Base-by-base conservation (phyloP, 2,329 filamentous ascomycete species). In the Daldinia eschscholtzii region DNA sequence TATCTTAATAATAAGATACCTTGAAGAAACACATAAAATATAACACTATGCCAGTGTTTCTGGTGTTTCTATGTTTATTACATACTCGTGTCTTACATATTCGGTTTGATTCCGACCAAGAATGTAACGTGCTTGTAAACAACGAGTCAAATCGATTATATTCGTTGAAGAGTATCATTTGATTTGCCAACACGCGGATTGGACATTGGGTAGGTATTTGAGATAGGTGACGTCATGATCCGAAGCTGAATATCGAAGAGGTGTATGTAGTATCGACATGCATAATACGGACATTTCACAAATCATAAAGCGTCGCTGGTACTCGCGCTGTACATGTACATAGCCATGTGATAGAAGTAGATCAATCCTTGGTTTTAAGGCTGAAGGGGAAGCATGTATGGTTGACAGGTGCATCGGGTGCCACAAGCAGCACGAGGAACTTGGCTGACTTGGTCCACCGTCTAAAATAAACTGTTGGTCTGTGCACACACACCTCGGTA, bases 391-490 rank as follows among this genome's bases (percentile, higher is more conserved):
- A 23, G 35, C 41, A 41, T 37, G 30, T 39, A 63, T 30, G 56
- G 57, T 65, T 57, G 61, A 58, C 61, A 61, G 48, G 61, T 58
- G 35, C 68, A 60, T 68, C 68, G 56, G 62, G 68, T 68, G 23
- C 65, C 68, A 68, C 68, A 58, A 50, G 26, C 46, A 28, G 46
- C 46, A 52, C 46, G 46, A 52, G 57, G 68, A 61, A 70, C 61
- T 9, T 9, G 6, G 33, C 33, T 9, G 33, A 35, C 33, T 35
- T 7, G 65, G 41, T 58, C 50, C 53, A n/a, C 50, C 37, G 57
- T 60, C 46, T 50, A 57, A 67, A 65, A 65, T 58, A 62, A 53
- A 56, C n/a, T 4, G n/a, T 55, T 68, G 68, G 65, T 48, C 61
- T 18, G 65, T 68, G 62, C 61, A 13, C 52, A 18, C 6, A 23